These are phyloP conservation scores for Vickermania ingenoplastis DNA, from an alignment of 208 protist genomes.

Conservation along the genomic window DNA sequence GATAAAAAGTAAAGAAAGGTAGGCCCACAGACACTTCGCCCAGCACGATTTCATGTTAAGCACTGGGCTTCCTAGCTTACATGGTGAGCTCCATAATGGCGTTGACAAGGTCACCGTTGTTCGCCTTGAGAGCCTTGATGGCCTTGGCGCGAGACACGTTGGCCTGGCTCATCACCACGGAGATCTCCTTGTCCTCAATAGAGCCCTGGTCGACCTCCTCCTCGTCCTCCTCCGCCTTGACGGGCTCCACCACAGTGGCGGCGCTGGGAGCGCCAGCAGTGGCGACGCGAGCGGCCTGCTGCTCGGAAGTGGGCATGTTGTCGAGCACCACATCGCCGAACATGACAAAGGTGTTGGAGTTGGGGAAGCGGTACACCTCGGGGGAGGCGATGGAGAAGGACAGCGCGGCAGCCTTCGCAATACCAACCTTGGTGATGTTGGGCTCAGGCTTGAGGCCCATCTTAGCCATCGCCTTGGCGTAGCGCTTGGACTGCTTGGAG, in stretches of 20 bases:
- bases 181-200: slow-evolving; percentile 80
- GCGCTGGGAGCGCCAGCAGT: slow-evolving; percentile 25
- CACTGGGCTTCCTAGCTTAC: no score
- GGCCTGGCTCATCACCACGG: slow-evolving; percentile 70
- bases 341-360: slow-evolving; percentile 92
- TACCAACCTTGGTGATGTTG: slow-evolving; percentile 90
- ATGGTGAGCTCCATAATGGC: slow-evolving; percentile 82
- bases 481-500: slow-evolving; percentile 90
- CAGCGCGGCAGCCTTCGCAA: slow-evolving; percentile 31
- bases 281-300: slow-evolving; percentile 62
- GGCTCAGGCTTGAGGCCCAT: slow-evolving; percentile 93
- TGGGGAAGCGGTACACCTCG: slow-evolving; percentile 30
- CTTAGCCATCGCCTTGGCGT: slow-evolving; percentile 94
- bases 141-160: slow-evolving; percentile 64
- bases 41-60: no score
- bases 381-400: neutral
- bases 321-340: slow-evolving; percentile 74
- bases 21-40: no score
- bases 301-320: slow-evolving; percentile 52
- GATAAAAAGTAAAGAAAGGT: no score
- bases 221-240: slow-evolving; percentile 24
- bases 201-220: slow-evolving; percentile 51
- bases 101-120: slow-evolving; percentile 84
- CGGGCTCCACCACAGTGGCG: slow-evolving; percentile 14
- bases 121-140: slow-evolving; percentile 76